Evolutionary conservation across 163 green algal species (phyloP).

Genomic region (Chlamydomonas reinhardtii): DNA sequence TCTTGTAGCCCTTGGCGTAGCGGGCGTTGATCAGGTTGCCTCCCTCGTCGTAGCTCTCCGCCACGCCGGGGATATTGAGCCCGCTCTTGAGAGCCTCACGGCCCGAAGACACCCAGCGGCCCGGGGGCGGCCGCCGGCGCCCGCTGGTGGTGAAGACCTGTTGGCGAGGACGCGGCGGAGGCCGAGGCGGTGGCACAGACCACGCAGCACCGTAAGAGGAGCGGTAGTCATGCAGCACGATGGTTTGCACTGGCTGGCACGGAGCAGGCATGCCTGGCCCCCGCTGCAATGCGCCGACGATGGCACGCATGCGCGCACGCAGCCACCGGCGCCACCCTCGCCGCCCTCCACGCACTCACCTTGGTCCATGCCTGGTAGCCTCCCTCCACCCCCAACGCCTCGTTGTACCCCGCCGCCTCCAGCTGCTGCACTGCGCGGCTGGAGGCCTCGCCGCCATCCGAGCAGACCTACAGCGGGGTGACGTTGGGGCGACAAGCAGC

Average conservation of each 20-base stretch:
- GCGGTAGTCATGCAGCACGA: too few relatives aligned
- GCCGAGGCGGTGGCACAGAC: too few relatives aligned
- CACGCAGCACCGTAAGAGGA: too few relatives aligned
- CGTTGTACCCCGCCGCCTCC: neutral
- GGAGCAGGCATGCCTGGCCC: too few relatives aligned
- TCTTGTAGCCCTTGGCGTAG: constrained; percentile 53
- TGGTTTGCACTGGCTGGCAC: too few relatives aligned
- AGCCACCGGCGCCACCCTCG: too few relatives aligned
- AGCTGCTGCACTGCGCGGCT: neutral
- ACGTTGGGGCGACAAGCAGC: too few relatives aligned
- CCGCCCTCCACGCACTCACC: too few relatives aligned
- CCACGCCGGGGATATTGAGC: constrained; percentile 62
- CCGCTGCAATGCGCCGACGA: too few relatives aligned
- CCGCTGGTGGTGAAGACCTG: constrained; percentile 57
- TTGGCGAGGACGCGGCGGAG: neutral
- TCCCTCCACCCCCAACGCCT: neutral
- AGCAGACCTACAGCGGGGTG: neutral
- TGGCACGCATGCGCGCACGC: too few relatives aligned
- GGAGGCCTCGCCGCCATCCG: neutral
- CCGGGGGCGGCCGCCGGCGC: constrained; percentile 51
- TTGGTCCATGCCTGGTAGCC: neutral
- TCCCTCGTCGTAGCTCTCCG: constrained; percentile 62
- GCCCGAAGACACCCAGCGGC: constrained; percentile 64
- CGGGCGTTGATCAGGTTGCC: constrained; percentile 52
- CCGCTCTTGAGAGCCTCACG: constrained; percentile 71